Percentiles rank a stretch among this genome's conserved stretches.
These are phyloP conservation scores for Cicer bijugum DNA, from an alignment of 306 rosid genomes.

Conservation along the genomic window DNA sequence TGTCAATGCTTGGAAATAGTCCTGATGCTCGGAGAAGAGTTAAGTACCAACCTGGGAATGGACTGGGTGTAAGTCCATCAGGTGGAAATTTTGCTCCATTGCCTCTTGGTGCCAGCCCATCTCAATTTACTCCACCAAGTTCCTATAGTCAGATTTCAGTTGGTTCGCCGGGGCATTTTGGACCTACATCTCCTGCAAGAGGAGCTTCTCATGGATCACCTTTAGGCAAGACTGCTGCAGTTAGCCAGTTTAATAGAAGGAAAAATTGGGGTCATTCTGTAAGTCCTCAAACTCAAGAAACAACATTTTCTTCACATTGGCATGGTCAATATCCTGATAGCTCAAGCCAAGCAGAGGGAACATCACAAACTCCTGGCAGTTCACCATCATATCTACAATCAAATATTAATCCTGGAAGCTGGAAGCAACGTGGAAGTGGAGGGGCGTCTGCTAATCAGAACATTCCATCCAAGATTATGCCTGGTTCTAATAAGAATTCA, in stretches of 20 bases:
- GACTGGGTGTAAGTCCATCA: conserved; percentile 87
- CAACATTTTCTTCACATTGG: conserved; percentile 70
- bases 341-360: conserved; percentile 71
- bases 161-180: conserved; percentile 88
- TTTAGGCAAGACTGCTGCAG: conserved; percentile 85
- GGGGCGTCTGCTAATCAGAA: conserved; percentile 62
- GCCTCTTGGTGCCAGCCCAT: conserved; percentile 97
- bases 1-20: conserved; percentile 87
- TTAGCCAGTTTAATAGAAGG: conserved; percentile 84
- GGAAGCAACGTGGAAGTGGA: conserved; percentile 81
- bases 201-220: conserved; percentile 95
- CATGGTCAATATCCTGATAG: conserved; percentile 74
- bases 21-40: conserved; percentile 93
- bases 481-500: conserved; percentile 57
- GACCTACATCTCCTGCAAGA: conserved; percentile 98
- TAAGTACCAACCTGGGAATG: conserved; percentile 75
- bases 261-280: conserved; percentile 88
- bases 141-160: conserved; percentile 78
- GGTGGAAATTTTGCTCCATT: conserved; percentile 91
- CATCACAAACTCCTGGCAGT: conserved; percentile 64
- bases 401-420: conserved; percentile 60
- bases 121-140: conserved; percentile 95
- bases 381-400: conserved; percentile 75
- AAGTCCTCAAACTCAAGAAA: conserved; percentile 77
- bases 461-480: conserved; percentile 54